phyloP scores from a whole-genome alignment of 768 basidiomycete genomes.

The Mycena galopus region DNA sequence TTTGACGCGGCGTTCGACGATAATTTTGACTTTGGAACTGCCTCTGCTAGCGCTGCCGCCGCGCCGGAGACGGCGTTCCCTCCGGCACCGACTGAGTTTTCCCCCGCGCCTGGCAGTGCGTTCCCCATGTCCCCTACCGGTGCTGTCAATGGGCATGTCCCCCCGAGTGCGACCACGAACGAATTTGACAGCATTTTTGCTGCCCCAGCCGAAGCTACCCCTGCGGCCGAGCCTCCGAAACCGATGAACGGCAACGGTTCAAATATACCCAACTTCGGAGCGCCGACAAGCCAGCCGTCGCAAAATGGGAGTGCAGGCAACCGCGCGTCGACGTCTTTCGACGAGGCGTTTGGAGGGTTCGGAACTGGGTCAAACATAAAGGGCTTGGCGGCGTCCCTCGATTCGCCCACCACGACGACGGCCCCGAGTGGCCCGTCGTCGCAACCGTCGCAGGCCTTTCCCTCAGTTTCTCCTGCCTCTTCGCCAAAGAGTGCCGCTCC shows the following conservation, averaged over 20 bases:
- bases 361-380: slow-evolving; percentile 53
- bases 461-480: slow-evolving; percentile 27
- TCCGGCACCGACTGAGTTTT: background rate
- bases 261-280: slow-evolving; percentile 24
- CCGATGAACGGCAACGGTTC: slow-evolving; percentile 20
- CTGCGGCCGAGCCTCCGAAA: slow-evolving; percentile 3
- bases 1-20: slow-evolving; percentile 78
- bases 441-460: slow-evolving; percentile 24
- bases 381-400: slow-evolving; percentile 55
- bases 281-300: slow-evolving; percentile 4
- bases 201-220: background rate
- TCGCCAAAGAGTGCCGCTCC: slow-evolving; percentile 27
- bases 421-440: slow-evolving; percentile 33
- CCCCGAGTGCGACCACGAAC: slow-evolving; percentile 28
- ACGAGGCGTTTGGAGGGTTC: slow-evolving; percentile 70
- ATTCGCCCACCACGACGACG: slow-evolving; percentile 50
- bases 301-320: slow-evolving; percentile 25
- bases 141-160: slow-evolving; percentile 43
- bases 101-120: slow-evolving; percentile 12
- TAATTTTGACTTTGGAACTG: slow-evolving; percentile 71
- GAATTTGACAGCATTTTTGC: slow-evolving; percentile 37
- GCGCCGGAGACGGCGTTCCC: slow-evolving; percentile 27
- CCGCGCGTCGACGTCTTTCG: slow-evolving; percentile 51
- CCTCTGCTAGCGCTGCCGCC: slow-evolving; percentile 56
- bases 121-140: slow-evolving; percentile 45